phyloP scores from a whole-genome alignment of 2,329 filamentous ascomycete genomes.

The Neoarthrinium moseri region DNA sequence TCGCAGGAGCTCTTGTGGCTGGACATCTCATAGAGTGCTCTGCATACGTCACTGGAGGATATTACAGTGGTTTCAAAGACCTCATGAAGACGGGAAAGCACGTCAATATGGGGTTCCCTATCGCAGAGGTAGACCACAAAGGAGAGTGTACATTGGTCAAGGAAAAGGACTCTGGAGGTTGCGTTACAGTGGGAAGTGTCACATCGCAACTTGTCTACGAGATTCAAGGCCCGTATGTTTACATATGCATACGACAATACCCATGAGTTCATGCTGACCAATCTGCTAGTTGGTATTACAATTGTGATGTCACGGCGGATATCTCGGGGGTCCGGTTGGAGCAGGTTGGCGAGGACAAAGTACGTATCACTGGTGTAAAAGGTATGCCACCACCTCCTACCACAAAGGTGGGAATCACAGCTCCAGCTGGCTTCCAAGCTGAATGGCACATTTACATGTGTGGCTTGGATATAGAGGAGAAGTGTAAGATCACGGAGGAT shows the following conservation, averaged over 20 bases:
- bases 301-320: slow-evolving; percentile 39
- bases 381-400: slow-evolving; percentile 15
- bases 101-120: slow-evolving; percentile 19
- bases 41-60: slow-evolving; percentile 40
- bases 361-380: slow-evolving; percentile 16
- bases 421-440: slow-evolving; percentile 3
- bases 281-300: slow-evolving; percentile 33
- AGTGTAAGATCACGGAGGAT: slow-evolving; percentile 17
- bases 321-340: slow-evolving; percentile 30
- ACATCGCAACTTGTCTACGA: slow-evolving; percentile 43
- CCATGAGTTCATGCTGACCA: no score
- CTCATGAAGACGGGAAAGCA: slow-evolving; percentile 32
- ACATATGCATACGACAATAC: no score
- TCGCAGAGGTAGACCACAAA: slow-evolving; percentile 6
- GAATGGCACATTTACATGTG: slow-evolving; percentile 9
- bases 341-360: slow-evolving; percentile 32
- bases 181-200: slow-evolving; percentile 25
- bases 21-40: slow-evolving; percentile 44
- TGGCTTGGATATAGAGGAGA: slow-evolving; percentile 10
- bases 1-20: slow-evolving; percentile 39
- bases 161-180: slow-evolving; percentile 19
- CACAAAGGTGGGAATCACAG: slow-evolving; percentile 11
- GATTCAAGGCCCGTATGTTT: slow-evolving; percentile 38
- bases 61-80: slow-evolving; percentile 44
- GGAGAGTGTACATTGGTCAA: slow-evolving; percentile 14